phyloP scores from a whole-genome alignment of 2,329 filamentous ascomycete genomes.

The Claviceps sp. region DNA sequence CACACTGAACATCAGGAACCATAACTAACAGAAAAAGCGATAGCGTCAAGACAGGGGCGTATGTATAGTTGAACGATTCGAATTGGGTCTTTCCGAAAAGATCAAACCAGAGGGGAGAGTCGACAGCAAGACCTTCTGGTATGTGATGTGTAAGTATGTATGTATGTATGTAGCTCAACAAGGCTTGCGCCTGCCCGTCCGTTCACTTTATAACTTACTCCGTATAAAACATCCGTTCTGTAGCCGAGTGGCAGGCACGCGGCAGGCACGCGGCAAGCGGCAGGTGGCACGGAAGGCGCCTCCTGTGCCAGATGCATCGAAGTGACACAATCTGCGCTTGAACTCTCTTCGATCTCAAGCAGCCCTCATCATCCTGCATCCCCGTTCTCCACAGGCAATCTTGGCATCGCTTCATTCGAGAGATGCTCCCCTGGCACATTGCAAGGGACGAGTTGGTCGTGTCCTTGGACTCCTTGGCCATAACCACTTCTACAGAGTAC shows the following conservation, averaged over 20 bases:
- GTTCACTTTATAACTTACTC: neutral
- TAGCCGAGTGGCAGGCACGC: neutral
- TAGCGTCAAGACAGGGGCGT: too few species aligned
- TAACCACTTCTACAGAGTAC: too few species aligned
- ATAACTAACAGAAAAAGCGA: neutral
- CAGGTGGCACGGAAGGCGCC: neutral
- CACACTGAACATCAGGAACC: neutral
- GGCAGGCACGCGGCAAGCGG: neutral
- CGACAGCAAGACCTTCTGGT: neutral
- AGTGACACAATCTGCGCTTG: neutral
- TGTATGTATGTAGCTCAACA: neutral
- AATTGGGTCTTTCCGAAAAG: neutral
- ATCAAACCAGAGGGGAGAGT: neutral
- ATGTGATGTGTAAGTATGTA: too few species aligned
- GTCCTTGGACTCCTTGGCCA: neutral
- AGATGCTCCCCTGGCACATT: neutral
- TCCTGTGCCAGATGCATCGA: neutral
- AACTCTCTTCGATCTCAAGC: neutral
- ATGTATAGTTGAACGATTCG: neutral
- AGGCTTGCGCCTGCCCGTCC: neutral
- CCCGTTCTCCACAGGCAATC: neutral
- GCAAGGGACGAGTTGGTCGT: neutral
- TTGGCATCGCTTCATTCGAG: slow-evolving; percentile 1
- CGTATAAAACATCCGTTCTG: neutral
- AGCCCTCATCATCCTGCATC: neutral